Evolutionary conservation across 176 grass and related monocot genomes (phyloP), one percentile per base, ranked within the genome.

Genomic region (Coix lacrymajobi): DNA sequence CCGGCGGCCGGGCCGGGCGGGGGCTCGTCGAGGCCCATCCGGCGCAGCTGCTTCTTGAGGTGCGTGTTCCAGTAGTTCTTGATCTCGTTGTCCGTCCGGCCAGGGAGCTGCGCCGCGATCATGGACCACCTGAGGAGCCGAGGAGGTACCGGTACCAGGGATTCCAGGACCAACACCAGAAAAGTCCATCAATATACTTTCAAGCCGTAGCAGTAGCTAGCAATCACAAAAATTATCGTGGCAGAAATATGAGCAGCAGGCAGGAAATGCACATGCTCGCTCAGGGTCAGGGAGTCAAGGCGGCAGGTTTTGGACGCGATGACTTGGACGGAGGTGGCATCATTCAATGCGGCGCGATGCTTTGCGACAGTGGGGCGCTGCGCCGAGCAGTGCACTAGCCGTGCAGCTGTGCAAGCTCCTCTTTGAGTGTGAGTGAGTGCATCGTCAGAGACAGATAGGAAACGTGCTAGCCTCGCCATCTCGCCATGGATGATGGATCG

Each of bases 21-120:
- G 0, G 89, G 75, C 32, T 85, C 79, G 49, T 84, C 87, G 44
- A 97, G 85, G 67, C 89, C 94, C 91, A 97, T 93, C 69, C 79
- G 84, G 22, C 85, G 90, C 25, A 95, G 96, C 46, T 92, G 88
- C 85, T 93, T 98, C 92, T 98, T 98, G 71, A 98, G 93, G 88
- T 98, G 96, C 29, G 96, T 95, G 86, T 98, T 98, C 96, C 96
- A 95, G 85, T 90, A 91, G 88, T 98, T 98, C 88, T 98, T 98
- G 85, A 98, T 91, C 92, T 95, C 96, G 78, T 95, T 95, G 71
- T 98, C 92, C 30, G 92, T 95, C 92, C 95, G 84, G 11, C 95
- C 95, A 2, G 95, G 92, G 37, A 98, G 78, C 81, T 95, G 96
- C 69, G 92, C 90, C 54, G 92, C 96, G 76, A 98, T 95, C 79